These are phyloP conservation scores for Plasmopara halstedii DNA, from an alignment of 352 stramenopile genomes.

Conservation along the genomic window DNA sequence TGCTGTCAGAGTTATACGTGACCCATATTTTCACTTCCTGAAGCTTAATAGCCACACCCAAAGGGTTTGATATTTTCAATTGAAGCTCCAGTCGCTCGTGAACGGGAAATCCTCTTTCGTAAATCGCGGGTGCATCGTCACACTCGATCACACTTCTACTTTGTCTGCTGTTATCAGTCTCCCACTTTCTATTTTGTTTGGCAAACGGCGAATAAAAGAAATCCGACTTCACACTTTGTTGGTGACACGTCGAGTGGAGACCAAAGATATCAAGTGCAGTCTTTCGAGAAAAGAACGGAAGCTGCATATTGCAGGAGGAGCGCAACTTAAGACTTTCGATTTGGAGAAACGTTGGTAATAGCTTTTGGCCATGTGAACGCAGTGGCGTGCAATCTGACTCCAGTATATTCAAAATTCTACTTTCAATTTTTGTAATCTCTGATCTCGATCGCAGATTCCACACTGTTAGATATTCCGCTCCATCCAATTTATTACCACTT, in stretches of 20 bases:
- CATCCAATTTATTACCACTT: constrained; percentile 5
- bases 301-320: constrained; percentile 19
- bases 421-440: constrained; percentile 53
- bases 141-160: constrained; percentile 1
- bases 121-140: constrained; percentile 15
- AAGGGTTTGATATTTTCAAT: constrained; percentile 57
- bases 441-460: constrained; percentile 58
- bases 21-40: constrained; percentile 59
- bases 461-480: constrained; percentile 10
- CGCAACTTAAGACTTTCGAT: constrained; percentile 50
- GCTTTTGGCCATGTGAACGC: constrained; percentile 41
- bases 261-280: constrained; percentile 32
- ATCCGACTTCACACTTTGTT: constrained; percentile 24
- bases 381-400: constrained; percentile 50
- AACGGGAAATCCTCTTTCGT: constrained; percentile 41
- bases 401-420: constrained; percentile 37
- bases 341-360: constrained; percentile 45
- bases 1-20: constrained; percentile 8
- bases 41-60: constrained; percentile 51
- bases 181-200: no score
- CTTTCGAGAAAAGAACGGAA: constrained; percentile 33
- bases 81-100: constrained; percentile 52
- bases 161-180: no score
- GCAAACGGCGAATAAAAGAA: constrained; percentile 63
- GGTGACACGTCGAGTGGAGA: constrained; percentile 6